Percentiles rank a stretch among this genome's conserved stretches.
These are phyloP conservation scores for Pistacia atlantica DNA, from an alignment of 345 rosid genomes.

Conservation along the genomic window DNA sequence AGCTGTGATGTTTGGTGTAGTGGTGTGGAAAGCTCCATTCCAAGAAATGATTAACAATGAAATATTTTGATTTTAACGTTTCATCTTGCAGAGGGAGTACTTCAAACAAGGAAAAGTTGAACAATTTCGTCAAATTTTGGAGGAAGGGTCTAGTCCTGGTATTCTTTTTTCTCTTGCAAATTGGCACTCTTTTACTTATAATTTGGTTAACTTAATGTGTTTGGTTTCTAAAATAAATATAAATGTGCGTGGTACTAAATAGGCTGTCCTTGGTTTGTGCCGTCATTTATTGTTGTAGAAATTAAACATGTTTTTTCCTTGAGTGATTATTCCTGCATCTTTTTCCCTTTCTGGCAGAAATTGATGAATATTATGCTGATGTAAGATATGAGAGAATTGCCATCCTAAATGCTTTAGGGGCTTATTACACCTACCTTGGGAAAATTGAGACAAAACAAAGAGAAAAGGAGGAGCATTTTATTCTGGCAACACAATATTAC, in stretches of 20 bases:
- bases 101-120: conserved; percentile 93
- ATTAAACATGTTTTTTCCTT: not conserved
- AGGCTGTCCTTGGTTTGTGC: not conserved
- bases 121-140: conserved; percentile 91
- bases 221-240: not conserved
- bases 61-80: not conserved
- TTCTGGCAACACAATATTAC: conserved; percentile 81
- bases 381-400: conserved; percentile 97
- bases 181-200: conserved; percentile 7
- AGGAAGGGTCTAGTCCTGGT: conserved; percentile 98
- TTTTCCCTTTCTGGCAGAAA: conserved; percentile 50
- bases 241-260: not conserved
- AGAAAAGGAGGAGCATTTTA: conserved; percentile 92
- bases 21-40: not conserved
- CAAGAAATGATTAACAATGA: not conserved
- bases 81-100: conserved; percentile 75
- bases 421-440: conserved; percentile 89
- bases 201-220: not conserved
- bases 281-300: not conserved
- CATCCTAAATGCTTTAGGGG: conserved; percentile 90
- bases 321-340: not conserved
- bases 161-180: not conserved
- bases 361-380: conserved; percentile 97
- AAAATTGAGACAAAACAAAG: conserved; percentile 84
- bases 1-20: not conserved